These are phyloP conservation scores for Epipyxis sp. DNA, from an alignment of 108 stramenopile genomes.

Conservation along the genomic window DNA sequence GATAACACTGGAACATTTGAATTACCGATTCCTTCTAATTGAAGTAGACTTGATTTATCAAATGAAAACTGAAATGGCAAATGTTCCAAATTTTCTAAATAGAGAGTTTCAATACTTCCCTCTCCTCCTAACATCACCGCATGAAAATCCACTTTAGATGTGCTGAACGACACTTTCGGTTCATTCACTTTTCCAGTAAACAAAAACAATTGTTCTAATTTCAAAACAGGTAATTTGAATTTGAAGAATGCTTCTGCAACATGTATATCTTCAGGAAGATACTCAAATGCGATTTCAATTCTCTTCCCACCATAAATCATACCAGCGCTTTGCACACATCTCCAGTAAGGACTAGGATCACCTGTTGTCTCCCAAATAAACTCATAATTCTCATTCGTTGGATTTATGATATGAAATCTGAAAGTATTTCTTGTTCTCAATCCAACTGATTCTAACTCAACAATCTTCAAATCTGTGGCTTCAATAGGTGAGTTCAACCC, in stretches of 20 bases:
- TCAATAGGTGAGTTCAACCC: slow-evolving; percentile 50
- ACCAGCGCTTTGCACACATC: slow-evolving; percentile 52
- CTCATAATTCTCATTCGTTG: slow-evolving; percentile 56
- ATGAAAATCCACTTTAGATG: slow-evolving; percentile 53
- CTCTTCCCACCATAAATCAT: slow-evolving; percentile 58
- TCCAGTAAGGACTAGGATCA: slow-evolving; percentile 47
- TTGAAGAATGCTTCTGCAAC: slow-evolving; percentile 55
- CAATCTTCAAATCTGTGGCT: slow-evolving; percentile 46
- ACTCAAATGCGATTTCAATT: slow-evolving; percentile 66
- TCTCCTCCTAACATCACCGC: slow-evolving; percentile 51
- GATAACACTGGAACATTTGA: slow-evolving; percentile 29
- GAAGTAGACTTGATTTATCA: slow-evolving; percentile 43
- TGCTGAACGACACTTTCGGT: slow-evolving; percentile 51
- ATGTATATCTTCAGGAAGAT: slow-evolving; percentile 48
- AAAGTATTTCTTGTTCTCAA: slow-evolving; percentile 53
- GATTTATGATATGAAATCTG: slow-evolving; percentile 59
- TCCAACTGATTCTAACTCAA: slow-evolving; percentile 55
- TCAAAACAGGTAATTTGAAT: slow-evolving; percentile 53
- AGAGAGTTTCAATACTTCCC: slow-evolving; percentile 42
- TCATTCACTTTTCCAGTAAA: slow-evolving; percentile 57
- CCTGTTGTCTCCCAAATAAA: slow-evolving; percentile 58
- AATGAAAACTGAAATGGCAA: slow-evolving; percentile 59
- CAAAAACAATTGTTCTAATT: slow-evolving; percentile 53
- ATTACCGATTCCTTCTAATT: neutral
- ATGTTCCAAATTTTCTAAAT: slow-evolving; percentile 54